Evolutionary conservation across 345 rosid species (phyloP).

Genomic region (Excoecaria cochinchinensis): DNA sequence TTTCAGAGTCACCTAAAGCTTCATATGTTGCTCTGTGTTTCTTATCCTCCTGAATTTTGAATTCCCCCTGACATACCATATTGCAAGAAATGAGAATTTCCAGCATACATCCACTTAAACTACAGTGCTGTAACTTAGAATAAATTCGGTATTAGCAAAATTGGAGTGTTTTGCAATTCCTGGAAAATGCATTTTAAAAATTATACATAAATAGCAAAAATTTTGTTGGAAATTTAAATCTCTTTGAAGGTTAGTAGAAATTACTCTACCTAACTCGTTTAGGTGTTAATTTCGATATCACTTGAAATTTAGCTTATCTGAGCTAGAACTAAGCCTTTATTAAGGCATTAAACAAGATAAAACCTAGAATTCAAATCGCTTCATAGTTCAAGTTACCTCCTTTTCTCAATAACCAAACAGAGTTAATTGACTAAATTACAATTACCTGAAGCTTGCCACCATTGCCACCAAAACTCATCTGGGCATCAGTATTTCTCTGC

Average conservation of each 20-base stretch:
- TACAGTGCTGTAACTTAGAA: neutral
- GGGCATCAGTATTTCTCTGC: conserved; percentile 54
- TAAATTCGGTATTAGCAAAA: neutral
- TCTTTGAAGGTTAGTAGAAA: no score
- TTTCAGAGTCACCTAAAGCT: conserved; percentile 70
- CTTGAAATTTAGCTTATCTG: neutral
- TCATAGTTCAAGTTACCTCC: neutral
- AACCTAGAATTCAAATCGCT: neutral
- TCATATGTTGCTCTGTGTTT: conserved; percentile 82
- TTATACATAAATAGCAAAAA: no score
- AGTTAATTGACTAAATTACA: neutral
- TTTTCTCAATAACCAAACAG: conserved; percentile 6
- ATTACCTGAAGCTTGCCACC: conserved; percentile 83
- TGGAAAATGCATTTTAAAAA: no score
- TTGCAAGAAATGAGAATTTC: conserved; percentile 5
- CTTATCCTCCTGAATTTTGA: conserved; percentile 75
- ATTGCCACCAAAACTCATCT: conserved; percentile 70
- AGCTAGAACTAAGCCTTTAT: neutral
- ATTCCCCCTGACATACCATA: conserved; percentile 54
- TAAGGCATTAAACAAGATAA: neutral
- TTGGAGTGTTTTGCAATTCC: neutral
- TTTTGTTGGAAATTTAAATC: no score
- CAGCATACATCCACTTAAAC: neutral
- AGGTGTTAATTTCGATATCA: no score
- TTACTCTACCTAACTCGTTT: no score